Conservation (phyloP, 2,329 filamentous ascomycete species). For the Thielaviopsis punctulata region DNA sequence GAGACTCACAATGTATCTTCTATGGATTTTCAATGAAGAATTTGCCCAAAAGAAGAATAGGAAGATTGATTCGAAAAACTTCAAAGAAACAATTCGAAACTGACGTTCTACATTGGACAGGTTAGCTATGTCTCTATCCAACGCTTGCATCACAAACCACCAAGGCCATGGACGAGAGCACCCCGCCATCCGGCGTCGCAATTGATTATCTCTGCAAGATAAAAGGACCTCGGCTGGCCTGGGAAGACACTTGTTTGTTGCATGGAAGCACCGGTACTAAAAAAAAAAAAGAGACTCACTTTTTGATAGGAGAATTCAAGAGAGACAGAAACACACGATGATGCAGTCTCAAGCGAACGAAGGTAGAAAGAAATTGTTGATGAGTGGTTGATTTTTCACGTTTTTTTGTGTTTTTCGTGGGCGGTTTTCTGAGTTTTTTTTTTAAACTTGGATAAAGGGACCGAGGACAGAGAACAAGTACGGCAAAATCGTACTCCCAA, state of each 20-base stretch:
- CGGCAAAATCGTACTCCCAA: conserved; percentile 39
- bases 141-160: background rate
- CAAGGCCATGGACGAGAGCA: background rate
- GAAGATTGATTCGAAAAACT: background rate
- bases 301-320: background rate
- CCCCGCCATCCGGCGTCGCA: background rate
- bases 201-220: background rate
- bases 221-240: background rate
- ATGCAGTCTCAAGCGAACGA: conserved; percentile 10
- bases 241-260: background rate
- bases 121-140: background rate
- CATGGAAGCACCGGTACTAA: background rate
- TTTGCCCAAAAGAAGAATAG: conserved; percentile 10
- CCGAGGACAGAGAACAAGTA: conserved; percentile 43
- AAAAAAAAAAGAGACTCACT: background rate
- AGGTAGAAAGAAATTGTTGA: conserved; percentile 22
- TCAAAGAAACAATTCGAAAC: background rate
- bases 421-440: conserved; percentile 13
- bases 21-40: conserved; percentile 12
- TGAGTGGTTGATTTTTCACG: conserved; percentile 44
- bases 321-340: conserved; percentile 7
- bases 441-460: conserved; percentile 25
- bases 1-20: conserved; percentile 5
- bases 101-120: background rate
- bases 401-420: conserved; percentile 32